Evolutionary conservation across 495 filamentous ascomycete species (phyloP), one percentile per base, ranked within the genome.

Genomic region (Penicillium nucicola): DNA sequence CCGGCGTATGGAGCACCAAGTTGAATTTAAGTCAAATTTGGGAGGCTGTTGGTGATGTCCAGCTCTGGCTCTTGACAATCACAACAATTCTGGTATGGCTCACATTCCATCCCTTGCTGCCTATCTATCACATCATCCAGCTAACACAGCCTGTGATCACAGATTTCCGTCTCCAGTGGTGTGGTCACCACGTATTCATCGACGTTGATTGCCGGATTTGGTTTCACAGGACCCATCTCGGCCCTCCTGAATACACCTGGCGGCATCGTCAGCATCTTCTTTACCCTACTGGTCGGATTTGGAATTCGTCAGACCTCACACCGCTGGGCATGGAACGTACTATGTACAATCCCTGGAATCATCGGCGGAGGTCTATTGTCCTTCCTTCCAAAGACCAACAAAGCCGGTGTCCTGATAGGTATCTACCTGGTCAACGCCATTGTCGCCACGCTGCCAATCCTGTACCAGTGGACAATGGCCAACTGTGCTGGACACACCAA

Each of bases 241-340:
- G 81, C 83, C 12, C 77, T 86, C 6, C 75, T 87, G 4, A 86
- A 86, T 47, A 86, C 78, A 51, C 83, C 84, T 0, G 82, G 80
- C 19, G 84, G 84, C 6, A 61, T 80, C 5, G 71, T 87, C 23
- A 81, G 80, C 45, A 82, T 83, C 44, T 46, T 69, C 12, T 76
- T 81, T 46, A 83, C 82, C 7, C 56, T 87, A 0, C 52, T 76
- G 13, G 75, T 80, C 2, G 81, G 80, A 1, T 64, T 64, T 37
- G 72, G 71, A 5, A 66, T 77, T 33, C 72, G 71, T 36, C 53
- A 52, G 13, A 68, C 66, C 13, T 72, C 71, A 0, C 48, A 79
- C 42, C 77, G 78, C 35, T 81, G 78, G 77, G 68, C 72, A 25
- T 79, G 73, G 71, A 66, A 75, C 23, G 58, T 70, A 15, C 56